These are phyloP conservation scores for Jaltomata sinuosa DNA, from an alignment of 257 asterid species.

Conservation along the genomic window DNA sequence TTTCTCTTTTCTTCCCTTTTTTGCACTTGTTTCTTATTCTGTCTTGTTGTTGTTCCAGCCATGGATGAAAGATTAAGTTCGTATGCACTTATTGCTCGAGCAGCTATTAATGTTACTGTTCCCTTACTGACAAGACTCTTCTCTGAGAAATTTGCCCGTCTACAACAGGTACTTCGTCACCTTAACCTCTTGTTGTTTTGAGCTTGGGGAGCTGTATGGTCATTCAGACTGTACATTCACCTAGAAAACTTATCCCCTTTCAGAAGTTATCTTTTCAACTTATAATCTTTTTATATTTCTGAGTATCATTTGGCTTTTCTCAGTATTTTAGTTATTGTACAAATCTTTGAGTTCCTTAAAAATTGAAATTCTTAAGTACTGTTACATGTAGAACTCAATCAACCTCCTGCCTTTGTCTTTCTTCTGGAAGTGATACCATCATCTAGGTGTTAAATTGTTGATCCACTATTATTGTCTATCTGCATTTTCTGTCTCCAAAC, in stretches of 20 bases:
- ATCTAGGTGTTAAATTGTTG: neutral
- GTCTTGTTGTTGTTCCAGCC: constrained; percentile 38
- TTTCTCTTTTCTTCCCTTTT: neutral
- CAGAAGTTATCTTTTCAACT: neutral
- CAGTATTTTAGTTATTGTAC: neutral
- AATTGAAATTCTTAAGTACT: neutral
- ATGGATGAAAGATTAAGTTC: constrained; percentile 96
- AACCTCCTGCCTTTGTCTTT: neutral
- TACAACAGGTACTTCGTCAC: constrained; percentile 56
- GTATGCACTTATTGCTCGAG: constrained; percentile 96
- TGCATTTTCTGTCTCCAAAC: neutral
- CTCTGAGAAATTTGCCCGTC: constrained; percentile 57
- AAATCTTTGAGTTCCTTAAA: neutral
- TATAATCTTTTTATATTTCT: neutral
- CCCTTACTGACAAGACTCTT: constrained; percentile 61
- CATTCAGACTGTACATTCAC: neutral
- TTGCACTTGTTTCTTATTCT: constrained; percentile 1
- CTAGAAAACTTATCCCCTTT: neutral
- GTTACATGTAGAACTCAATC: neutral
- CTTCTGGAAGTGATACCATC: neutral
- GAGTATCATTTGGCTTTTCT: neutral
- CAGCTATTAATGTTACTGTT: constrained; percentile 55
- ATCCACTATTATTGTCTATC: neutral
- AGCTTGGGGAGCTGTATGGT: neutral
- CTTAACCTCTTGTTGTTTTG: neutral